Base-by-base conservation (phyloP, 495 filamentous ascomycete genomes). In the Hypoxylon rickii region DNA sequence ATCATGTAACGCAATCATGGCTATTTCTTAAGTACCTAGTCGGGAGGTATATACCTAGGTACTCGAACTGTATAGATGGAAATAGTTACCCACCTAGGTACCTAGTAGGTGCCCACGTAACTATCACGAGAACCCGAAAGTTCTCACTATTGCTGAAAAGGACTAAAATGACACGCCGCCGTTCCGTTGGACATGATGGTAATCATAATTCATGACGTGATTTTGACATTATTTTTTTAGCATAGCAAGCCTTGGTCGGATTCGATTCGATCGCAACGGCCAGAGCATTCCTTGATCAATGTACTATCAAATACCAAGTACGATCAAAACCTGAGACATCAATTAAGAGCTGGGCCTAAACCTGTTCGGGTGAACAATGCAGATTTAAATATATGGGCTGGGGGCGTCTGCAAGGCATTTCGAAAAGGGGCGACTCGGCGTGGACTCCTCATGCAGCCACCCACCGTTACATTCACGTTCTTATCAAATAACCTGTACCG, bases 391-490 rank as follows among this genome's bases (percentile, higher is more conserved):
- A 53, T 53, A 47, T 56, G 26, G 4, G 10, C 24, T 57, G 44
- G 44, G 12, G 29, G n/a, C n/a, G 1, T 49, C 59, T 58, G 53
- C 44, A 58, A 54, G 39, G 16, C 45, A 50, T 49, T 54, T 63
- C 53, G 48, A 63, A 63, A 63, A 53, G 59, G 53, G 59, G 59
- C 43, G 53, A 45, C 59, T 63, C 44, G 48, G 58, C 57, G 53
- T 54, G 50, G 43, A 39, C 50, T 55, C 20, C 29, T 58, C 39
- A 63, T 63, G 59, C 59, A 58, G 53, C 53, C 34, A 54, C 59
- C 59, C 59, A 63, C 59, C 53, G 59, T 63, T 63, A 58, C 59
- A 63, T 57, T 58, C 53, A 54, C 44, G 54, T 42, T 56, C 16
- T 57, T 48, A 53, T 63, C 48, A 40, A 43, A 57, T 56, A 34